Base-by-base conservation (phyloP, 2,329 filamentous ascomycete species). In the Stachybotrys chartarum region DNA sequence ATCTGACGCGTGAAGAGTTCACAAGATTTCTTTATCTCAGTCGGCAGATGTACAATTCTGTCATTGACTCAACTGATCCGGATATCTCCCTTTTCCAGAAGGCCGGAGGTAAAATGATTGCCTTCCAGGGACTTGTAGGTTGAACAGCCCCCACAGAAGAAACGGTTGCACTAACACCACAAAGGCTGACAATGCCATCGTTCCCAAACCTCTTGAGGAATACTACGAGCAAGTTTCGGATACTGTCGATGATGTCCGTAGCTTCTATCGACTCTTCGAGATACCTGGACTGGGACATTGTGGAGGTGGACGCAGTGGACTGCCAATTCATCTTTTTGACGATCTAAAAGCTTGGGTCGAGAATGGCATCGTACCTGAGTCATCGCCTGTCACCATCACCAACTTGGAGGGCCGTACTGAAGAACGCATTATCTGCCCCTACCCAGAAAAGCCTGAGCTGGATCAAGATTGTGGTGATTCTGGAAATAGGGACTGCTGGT, bases 281-380 rank as follows among this genome's bases (percentile, higher is more conserved):
- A 50, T 68, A 1, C 55, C 55, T 39, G 55, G 55, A n/a, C 53
- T 58, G 3, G 44, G 30, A 3, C 57, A 57, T 44, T 58, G 57
- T 44, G 56, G 51, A 46, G 49, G 48, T 6, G 57, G 55, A 1
- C 49, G 51, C 1, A 52, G 54, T 1, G 55, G 55, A 7, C 55
- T 54, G 46, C 55, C 55, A 1, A 42, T 48, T 16, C 45, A 48
- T 6, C 46, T 56, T 8, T 58, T 58, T 45, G 46, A 35, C 5
- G 49, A 52, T n/a, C 50, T 58, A 3, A 50, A 32, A 53, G 53
- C 30, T n/a, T 58, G 57, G 57, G 55, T 58, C 42, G 57, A 58
- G 16, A 58, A 57, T 24, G 55, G 55, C 14, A 58, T 53, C 14
- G 55, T 44, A 17, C 57, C 57, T 1, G 50, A 55, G 31, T 46